Percentiles rank a stretch among this genome's conserved stretches.
These are phyloP conservation scores for Scenedesmus sp. DNA, from an alignment of 163 green algal species.

Conservation along the genomic window DNA sequence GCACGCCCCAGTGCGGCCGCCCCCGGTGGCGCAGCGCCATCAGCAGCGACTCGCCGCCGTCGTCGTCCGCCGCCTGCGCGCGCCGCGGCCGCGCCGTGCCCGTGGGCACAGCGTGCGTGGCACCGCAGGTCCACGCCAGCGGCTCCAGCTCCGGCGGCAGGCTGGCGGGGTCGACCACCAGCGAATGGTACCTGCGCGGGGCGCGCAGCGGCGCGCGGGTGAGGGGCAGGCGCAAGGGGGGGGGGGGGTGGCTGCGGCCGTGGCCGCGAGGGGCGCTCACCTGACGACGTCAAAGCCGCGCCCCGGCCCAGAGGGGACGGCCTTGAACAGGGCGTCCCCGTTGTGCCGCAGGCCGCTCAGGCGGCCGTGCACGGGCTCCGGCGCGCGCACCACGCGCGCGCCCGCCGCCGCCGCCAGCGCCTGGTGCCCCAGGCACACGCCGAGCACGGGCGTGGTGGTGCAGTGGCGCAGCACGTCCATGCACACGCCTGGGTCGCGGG, in stretches of 20 bases:
- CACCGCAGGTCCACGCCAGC: slow-evolving; percentile 82
- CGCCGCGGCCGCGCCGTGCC: neutral
- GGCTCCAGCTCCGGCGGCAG: slow-evolving; percentile 75
- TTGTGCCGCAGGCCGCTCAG: slow-evolving; percentile 78
- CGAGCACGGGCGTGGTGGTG: slow-evolving; percentile 84
- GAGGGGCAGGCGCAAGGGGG: too few relatives aligned
- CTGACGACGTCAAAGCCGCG: slow-evolving; percentile 69
- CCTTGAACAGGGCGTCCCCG: slow-evolving; percentile 79
- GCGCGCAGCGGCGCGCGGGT: too few relatives aligned
- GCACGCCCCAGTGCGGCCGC: slow-evolving; percentile 88
- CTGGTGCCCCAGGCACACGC: slow-evolving; percentile 97
- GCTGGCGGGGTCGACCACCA: slow-evolving; percentile 76
- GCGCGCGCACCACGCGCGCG: slow-evolving; percentile 69
- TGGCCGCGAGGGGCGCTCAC: slow-evolving; percentile 31
- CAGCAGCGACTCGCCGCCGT: slow-evolving; percentile 58
- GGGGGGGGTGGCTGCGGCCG: too few relatives aligned
- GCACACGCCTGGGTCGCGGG: slow-evolving; percentile 74
- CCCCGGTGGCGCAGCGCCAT: slow-evolving; percentile 82
- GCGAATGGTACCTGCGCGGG: slow-evolving; percentile 88
- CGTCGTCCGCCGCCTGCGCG: neutral
- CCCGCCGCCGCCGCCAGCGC: slow-evolving; percentile 86
- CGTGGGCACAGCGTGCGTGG: slow-evolving; percentile 62
- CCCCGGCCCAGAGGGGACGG: slow-evolving; percentile 76
- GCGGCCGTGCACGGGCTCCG: slow-evolving; percentile 90
- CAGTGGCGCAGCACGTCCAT: slow-evolving; percentile 71